phyloP scores from a whole-genome alignment of 2,329 filamentous ascomycete genomes.

The Monosporascus cannonballus region DNA sequence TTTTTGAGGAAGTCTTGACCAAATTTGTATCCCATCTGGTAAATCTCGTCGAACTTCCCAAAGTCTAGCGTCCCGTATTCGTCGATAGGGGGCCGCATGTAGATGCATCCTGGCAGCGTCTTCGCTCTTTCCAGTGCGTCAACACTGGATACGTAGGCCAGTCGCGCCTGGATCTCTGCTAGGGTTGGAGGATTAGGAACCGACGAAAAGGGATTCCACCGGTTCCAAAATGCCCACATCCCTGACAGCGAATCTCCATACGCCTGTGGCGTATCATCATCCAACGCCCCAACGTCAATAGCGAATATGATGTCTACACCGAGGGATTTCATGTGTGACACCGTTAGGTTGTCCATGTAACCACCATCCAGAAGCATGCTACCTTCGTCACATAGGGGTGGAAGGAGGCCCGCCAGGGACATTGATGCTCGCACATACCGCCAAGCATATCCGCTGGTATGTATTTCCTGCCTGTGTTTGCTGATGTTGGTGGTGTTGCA shows the following conservation, averaged over 20 bases:
- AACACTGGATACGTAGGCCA: slow-evolving; percentile 92
- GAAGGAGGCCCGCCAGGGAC: slow-evolving; percentile 87
- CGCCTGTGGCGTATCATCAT: slow-evolving; percentile 84
- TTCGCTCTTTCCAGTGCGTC: slow-evolving; percentile 94
- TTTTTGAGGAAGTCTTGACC: slow-evolving; percentile 74
- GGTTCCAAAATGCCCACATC: slow-evolving; percentile 89
- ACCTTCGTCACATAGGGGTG: slow-evolving; percentile 92
- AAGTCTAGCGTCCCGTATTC: slow-evolving; percentile 93
- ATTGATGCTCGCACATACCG: slow-evolving; percentile 94
- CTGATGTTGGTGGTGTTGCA: slow-evolving; percentile 99
- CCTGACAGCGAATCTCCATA: slow-evolving; percentile 94
- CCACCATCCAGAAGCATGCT: slow-evolving; percentile 95
- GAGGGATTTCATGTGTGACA: slow-evolving; percentile 92
- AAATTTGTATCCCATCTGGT: slow-evolving; percentile 79
- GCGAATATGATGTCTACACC: slow-evolving; percentile 94
- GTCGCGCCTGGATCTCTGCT: slow-evolving; percentile 88
- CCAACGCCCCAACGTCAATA: slow-evolving; percentile 85
- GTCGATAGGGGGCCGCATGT: slow-evolving; percentile 94
- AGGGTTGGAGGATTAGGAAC: slow-evolving; percentile 90
- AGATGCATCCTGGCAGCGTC: slow-evolving; percentile 81
- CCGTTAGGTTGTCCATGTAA: slow-evolving; percentile 95
- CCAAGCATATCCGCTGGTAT: slow-evolving; percentile 96
- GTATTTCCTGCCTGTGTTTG: slow-evolving; percentile 84
- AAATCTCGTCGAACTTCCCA: slow-evolving; percentile 96
- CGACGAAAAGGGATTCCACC: slow-evolving; percentile 92